phyloP scores from a whole-genome alignment of 495 filamentous ascomycete genomes.

The Penicillium herquei region DNA sequence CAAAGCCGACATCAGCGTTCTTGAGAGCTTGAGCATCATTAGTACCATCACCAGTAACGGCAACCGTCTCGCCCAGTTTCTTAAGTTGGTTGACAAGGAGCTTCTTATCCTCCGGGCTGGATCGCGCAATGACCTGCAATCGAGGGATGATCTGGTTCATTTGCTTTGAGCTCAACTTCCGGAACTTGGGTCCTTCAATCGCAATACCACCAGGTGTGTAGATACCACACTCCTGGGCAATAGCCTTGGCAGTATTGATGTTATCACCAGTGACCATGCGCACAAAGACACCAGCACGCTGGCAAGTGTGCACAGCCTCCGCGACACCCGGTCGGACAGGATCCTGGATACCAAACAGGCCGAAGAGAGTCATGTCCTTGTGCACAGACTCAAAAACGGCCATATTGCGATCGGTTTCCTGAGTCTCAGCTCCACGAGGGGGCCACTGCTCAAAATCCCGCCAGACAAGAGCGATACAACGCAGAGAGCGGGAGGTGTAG shows the following conservation, averaged over 20 bases:
- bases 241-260: conserved; percentile 78
- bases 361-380: conserved; percentile 72
- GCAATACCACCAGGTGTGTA: conserved; percentile 70
- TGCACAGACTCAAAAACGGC: conserved; percentile 79
- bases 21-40: conserved; percentile 90
- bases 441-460: conserved; percentile 91
- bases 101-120: conserved; percentile 81
- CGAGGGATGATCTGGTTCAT: conserved; percentile 71
- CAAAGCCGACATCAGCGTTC: conserved; percentile 85
- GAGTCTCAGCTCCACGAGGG: conserved; percentile 61
- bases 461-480: conserved; percentile 85
- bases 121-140: conserved; percentile 81
- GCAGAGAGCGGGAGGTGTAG: conserved; percentile 79
- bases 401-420: conserved; percentile 67
- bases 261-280: conserved; percentile 95
- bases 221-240: conserved; percentile 82
- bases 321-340: conserved; percentile 75
- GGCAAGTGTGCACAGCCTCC: conserved; percentile 72
- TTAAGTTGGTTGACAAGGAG: conserved; percentile 77
- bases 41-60: conserved; percentile 90
- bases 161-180: conserved; percentile 62
- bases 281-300: conserved; percentile 77
- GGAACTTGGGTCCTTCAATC: conserved; percentile 81
- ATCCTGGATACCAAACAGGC: conserved; percentile 85
- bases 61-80: conserved; percentile 84